These are phyloP conservation scores for Echinosophora koreensis DNA, from an alignment of 306 rosid genomes.

Conservation along the genomic window DNA sequence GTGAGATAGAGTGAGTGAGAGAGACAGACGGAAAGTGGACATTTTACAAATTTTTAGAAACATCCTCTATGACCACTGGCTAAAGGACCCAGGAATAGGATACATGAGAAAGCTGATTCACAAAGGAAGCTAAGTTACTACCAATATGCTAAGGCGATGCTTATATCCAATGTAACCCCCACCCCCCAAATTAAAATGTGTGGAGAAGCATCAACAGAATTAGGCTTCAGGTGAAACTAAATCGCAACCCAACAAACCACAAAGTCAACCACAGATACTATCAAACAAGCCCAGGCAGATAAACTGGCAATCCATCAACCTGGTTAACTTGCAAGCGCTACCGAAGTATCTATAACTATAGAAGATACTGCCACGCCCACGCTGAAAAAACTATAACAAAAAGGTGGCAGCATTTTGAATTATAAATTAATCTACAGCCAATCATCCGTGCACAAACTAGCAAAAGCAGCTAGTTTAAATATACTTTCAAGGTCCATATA, in stretches of 20 bases:
- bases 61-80: not conserved
- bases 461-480: not conserved
- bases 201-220: not conserved
- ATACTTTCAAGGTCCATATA: not conserved
- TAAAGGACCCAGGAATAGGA: not conserved
- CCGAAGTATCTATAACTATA: not conserved
- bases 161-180: not conserved
- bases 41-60: not conserved
- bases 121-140: slow-evolving; percentile 15
- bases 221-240: not conserved
- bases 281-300: not conserved
- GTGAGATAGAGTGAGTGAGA: not conserved
- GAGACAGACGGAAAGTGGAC: not conserved
- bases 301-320: slow-evolving; percentile 30
- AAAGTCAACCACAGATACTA: slow-evolving; percentile 3
- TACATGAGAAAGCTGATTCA: slow-evolving; percentile 21
- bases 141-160: not conserved
- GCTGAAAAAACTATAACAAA: not conserved
- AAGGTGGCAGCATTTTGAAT: slow-evolving; percentile 18
- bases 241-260: slow-evolving; percentile 4
- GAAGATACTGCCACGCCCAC: not conserved
- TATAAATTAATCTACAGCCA: slow-evolving; percentile 31
- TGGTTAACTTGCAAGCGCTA: not conserved
- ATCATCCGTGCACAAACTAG: slow-evolving; percentile 28
- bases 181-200: not conserved